Percentiles rank a stretch among this genome's conserved stretches.
phyloP scores from a whole-genome alignment of 768 basidiomycete genomes.

The Erythrobasidium yunnanense region DNA sequence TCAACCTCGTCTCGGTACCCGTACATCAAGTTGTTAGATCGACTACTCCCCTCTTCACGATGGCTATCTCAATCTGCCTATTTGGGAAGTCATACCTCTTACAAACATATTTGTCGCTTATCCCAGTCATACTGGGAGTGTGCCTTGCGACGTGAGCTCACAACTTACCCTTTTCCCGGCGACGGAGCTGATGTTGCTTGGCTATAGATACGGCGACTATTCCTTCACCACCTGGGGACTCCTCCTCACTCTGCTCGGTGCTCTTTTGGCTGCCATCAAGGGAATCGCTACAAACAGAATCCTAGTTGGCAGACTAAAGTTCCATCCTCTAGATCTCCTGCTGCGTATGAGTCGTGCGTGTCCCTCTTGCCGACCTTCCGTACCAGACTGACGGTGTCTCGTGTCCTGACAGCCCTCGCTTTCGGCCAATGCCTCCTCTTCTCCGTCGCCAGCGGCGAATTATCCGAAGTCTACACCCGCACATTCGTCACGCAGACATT shows the following conservation, averaged over 20 bases:
- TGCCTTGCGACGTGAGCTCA: slow-evolving; percentile 60
- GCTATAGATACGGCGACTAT: slow-evolving; percentile 81
- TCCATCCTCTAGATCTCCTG: slow-evolving; percentile 74
- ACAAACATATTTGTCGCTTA: slow-evolving; percentile 58
- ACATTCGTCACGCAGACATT: slow-evolving; percentile 47
- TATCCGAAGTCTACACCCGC: slow-evolving; percentile 50
- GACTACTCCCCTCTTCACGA: slow-evolving; percentile 82
- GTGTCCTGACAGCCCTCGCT: slow-evolving; percentile 76
- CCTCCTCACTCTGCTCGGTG: slow-evolving; percentile 78
- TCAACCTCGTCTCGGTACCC: slow-evolving; percentile 39
- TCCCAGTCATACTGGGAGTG: slow-evolving; percentile 80
- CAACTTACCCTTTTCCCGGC: neutral
- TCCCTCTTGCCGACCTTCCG: no score
- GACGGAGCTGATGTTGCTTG: neutral
- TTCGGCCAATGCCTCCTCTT: slow-evolving; percentile 72
- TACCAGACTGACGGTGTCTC: neutral
- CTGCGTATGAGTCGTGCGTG: slow-evolving; percentile 41
- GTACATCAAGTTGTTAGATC: slow-evolving; percentile 96
- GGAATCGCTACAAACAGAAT: slow-evolving; percentile 75
- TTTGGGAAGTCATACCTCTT: slow-evolving; percentile 54
- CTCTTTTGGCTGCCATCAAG: slow-evolving; percentile 80
- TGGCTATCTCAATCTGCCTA: slow-evolving; percentile 60
- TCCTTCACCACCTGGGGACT: slow-evolving; percentile 77
- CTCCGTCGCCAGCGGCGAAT: slow-evolving; percentile 69
- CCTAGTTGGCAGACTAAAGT: slow-evolving; percentile 43